These are phyloP conservation scores for Talaromyces atroroseus DNA, from an alignment of 2,329 filamentous ascomycete species.

Conservation along the genomic window DNA sequence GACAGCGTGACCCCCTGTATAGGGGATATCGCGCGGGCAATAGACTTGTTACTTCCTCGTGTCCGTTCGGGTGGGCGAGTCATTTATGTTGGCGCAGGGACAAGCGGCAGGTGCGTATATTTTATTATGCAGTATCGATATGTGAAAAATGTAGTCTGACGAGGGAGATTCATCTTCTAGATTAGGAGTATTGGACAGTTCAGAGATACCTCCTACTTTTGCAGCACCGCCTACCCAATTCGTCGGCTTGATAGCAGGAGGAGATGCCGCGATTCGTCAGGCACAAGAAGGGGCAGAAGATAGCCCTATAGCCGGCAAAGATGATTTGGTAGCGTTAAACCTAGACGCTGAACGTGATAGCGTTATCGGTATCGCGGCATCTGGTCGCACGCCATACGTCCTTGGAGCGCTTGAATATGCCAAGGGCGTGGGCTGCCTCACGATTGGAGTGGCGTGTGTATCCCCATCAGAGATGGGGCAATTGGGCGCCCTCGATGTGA, in stretches of 20 bases:
- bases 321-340: constrained; percentile 26
- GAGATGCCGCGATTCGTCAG: constrained; percentile 36
- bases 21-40: constrained; percentile 28
- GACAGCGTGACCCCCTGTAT: constrained; percentile 28
- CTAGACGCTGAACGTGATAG: constrained; percentile 30
- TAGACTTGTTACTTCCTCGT: constrained; percentile 28
- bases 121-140: neutral
- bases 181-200: constrained; percentile 38
- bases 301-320: constrained; percentile 24
- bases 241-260: constrained; percentile 39
- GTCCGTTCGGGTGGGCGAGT: constrained; percentile 32
- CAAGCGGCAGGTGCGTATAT: constrained; percentile 36
- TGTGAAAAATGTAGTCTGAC: neutral
- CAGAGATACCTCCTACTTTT: constrained; percentile 41
- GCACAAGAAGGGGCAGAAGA: constrained; percentile 43
- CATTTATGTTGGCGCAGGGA: constrained; percentile 40
- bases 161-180: constrained; percentile 16
- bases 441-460: constrained; percentile 38
- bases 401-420: constrained; percentile 35
- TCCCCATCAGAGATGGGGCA: constrained; percentile 28
- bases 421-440: constrained; percentile 30
- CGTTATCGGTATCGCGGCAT: constrained; percentile 41
- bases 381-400: constrained; percentile 41
- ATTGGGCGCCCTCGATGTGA: constrained; percentile 23
- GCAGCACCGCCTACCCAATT: constrained; percentile 37